These are phyloP conservation scores for Candida stauntonica DNA, from an alignment of 805 yeast genomes.

Conservation along the genomic window DNA sequence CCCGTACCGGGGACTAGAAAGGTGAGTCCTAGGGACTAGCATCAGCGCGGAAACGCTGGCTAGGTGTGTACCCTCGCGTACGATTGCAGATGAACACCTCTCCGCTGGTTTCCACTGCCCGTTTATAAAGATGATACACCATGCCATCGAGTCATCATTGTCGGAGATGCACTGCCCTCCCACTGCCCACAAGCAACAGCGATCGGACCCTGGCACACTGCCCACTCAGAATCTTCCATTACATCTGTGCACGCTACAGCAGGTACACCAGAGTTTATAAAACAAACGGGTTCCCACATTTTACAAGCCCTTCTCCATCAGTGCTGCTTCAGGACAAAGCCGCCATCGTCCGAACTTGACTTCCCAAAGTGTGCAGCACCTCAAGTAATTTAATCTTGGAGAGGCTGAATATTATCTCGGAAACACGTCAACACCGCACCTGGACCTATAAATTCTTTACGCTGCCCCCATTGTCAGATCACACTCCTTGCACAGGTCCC, in stretches of 20 bases:
- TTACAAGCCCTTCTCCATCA: neutral
- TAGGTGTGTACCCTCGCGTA: neutral
- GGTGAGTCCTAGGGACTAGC: neutral
- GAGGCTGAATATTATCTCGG: conserved; percentile 4
- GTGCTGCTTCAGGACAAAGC: neutral
- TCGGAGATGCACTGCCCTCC: neutral
- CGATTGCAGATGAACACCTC: neutral
- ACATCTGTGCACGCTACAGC: neutral
- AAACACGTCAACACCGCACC: conserved; percentile 2
- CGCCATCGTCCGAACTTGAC: neutral
- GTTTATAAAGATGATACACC: too few species aligned
- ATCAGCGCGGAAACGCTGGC: neutral
- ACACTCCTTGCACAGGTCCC: neutral
- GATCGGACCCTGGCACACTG: too few species aligned
- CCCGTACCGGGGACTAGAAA: too few species aligned
- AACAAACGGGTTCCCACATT: neutral
- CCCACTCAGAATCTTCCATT: neutral
- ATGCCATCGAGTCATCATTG: too few species aligned
- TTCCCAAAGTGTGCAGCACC: neutral
- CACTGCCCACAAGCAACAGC: too few species aligned
- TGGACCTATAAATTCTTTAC: neutral
- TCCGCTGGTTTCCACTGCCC: neutral
- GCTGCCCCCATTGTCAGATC: neutral
- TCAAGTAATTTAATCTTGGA: neutral
- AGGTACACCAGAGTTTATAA: neutral